Conservation (phyloP, 352 stramenopile genomes). For the Pythium phragmiticola region DNA sequence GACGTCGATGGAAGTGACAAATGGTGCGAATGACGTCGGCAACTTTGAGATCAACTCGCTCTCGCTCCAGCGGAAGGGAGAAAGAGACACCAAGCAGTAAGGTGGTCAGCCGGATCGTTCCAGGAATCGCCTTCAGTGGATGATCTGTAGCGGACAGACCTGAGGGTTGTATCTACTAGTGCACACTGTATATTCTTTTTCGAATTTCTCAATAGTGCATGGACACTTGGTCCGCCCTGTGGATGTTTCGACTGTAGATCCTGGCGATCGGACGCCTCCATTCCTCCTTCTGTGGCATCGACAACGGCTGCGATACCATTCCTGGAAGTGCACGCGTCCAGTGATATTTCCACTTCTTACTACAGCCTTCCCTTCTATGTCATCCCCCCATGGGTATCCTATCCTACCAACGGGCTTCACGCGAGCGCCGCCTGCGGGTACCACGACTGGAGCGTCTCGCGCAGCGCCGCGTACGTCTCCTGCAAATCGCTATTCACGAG, state of each 20-base stretch:
- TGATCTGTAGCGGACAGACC: no score
- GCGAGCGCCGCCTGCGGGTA: constrained; percentile 68
- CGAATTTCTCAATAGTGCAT: no score
- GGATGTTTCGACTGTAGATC: no score
- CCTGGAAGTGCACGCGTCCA: no score
- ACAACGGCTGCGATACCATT: no score
- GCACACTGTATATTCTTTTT: no score
- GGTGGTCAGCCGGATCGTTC: no score
- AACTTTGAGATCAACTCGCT: background rate
- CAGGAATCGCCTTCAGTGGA: no score
- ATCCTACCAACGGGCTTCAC: constrained; percentile 2
- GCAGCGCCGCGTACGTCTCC: constrained; percentile 70
- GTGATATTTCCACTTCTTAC: background rate
- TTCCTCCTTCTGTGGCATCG: no score
- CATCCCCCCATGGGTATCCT: background rate
- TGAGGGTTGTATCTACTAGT: no score
- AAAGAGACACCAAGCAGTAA: background rate
- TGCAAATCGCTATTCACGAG: constrained; percentile 90
- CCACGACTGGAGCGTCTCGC: constrained; percentile 67
- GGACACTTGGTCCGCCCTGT: no score
- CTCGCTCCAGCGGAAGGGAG: background rate
- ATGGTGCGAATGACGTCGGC: background rate
- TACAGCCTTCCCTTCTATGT: constrained; percentile 5
- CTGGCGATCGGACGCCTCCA: no score
- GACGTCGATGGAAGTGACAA: background rate